A percentile compares a stretch with the other conserved stretches of the same genome.
phyloP scores from a whole-genome alignment of 306 rosid species.

The Vigna unguiculata region DNA sequence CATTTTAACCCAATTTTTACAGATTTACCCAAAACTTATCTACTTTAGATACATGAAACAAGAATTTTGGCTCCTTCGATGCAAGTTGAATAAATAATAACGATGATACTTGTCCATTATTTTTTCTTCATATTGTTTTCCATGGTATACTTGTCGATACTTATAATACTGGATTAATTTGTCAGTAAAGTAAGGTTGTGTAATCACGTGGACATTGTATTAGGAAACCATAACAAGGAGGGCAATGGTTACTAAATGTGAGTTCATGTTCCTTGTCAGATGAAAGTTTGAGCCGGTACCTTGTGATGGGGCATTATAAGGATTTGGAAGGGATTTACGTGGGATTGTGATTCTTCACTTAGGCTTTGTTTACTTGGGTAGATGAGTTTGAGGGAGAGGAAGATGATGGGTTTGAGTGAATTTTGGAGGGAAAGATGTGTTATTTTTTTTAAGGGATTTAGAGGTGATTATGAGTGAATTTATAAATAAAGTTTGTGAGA shows the following conservation, averaged over 20 bases:
- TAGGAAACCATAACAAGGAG: conserved; percentile 33
- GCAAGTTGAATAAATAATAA: neutral
- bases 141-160: neutral
- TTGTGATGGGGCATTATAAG: conserved; percentile 1
- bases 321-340: conserved; percentile 8
- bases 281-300: neutral
- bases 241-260: neutral
- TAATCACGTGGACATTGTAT: neutral
- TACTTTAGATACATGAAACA: conserved; percentile 1
- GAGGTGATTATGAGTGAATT: no score
- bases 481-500: no score
- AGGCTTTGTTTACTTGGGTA: no score
- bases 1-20: no score
- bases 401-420: no score
- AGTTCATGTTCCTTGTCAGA: conserved; percentile 18
- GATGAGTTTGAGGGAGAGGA: no score
- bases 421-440: no score
- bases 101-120: neutral
- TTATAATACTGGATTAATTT: neutral
- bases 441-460: no score
- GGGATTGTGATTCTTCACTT: neutral
- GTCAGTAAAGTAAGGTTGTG: conserved; percentile 8
- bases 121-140: conserved; percentile 26
- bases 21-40: neutral
- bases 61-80: conserved; percentile 7